Conservation (phyloP, 2,329 filamentous ascomycete genomes). For the Furcasterigmium sp. region DNA sequence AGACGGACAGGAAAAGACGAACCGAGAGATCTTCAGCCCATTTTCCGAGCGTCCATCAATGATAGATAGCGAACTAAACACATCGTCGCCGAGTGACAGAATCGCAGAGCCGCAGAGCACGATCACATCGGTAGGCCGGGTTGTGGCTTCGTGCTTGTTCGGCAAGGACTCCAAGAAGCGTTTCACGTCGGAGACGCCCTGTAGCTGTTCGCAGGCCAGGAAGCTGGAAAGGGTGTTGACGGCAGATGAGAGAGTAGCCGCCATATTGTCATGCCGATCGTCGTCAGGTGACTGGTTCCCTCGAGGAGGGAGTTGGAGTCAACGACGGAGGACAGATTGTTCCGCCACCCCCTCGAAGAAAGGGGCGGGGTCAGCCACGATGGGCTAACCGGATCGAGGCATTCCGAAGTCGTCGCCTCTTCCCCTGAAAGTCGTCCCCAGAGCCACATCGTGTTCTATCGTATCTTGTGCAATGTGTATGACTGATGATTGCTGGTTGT, state of each 20-base stretch:
- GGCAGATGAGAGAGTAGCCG: neutral
- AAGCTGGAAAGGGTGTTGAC: constrained; percentile 7
- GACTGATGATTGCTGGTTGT: too few relatives aligned
- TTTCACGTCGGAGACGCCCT: constrained; percentile 1
- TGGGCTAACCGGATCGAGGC: too few relatives aligned
- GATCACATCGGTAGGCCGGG: constrained; percentile 5
- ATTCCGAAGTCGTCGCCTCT: too few relatives aligned
- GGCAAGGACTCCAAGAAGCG: constrained; percentile 1
- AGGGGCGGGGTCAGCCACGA: too few relatives aligned
- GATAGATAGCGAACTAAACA: constrained; percentile 3
- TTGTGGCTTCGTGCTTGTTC: neutral
- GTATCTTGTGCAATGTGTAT: too few relatives aligned
- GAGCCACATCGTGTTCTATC: too few relatives aligned
- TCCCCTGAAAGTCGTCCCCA: too few relatives aligned
- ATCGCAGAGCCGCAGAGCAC: constrained; percentile 10
- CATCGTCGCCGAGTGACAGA: constrained; percentile 5
- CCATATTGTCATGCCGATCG: too few relatives aligned
- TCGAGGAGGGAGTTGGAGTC: too few relatives aligned
- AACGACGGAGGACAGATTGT: too few relatives aligned
- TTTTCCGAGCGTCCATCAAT: neutral
- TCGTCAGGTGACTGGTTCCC: too few relatives aligned
- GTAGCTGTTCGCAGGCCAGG: constrained; percentile 4
- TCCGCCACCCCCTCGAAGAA: too few relatives aligned
- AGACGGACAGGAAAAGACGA: neutral
- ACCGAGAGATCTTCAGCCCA: neutral